A percentile compares a stretch with the other conserved stretches of the same genome.
These are phyloP conservation scores for Fraxinus americana DNA, from an alignment of 257 asterid genomes.

Conservation along the genomic window DNA sequence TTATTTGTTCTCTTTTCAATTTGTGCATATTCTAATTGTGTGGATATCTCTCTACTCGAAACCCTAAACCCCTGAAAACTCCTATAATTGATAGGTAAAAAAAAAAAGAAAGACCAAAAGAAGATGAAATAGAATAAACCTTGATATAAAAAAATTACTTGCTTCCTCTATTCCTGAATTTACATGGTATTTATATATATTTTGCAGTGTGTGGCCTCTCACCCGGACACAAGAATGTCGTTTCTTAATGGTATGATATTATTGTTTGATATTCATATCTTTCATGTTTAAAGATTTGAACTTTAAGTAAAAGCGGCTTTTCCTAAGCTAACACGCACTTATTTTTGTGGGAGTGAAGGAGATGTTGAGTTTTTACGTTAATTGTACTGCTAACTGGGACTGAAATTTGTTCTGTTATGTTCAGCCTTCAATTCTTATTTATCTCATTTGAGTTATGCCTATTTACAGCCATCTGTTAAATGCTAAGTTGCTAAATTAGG, in stretches of 20 bases:
- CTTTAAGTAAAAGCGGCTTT: background rate
- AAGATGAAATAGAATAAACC: background rate
- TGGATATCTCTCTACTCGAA: background rate
- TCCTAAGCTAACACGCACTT: background rate
- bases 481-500: background rate
- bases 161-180: slow-evolving; percentile 14
- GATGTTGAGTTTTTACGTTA: background rate
- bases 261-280: background rate
- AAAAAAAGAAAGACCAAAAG: background rate
- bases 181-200: slow-evolving; percentile 20
- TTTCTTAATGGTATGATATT: slow-evolving; percentile 73
- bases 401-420: slow-evolving; percentile 16
- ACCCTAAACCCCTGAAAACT: background rate
- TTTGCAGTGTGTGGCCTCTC: slow-evolving; percentile 97
- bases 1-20: background rate
- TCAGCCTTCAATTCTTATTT: slow-evolving; percentile 10
- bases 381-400: background rate
- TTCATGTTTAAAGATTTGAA: background rate
- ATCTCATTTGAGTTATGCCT: background rate
- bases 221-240: slow-evolving; percentile 83
- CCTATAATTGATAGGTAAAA: background rate
- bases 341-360: background rate
- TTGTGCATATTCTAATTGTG: background rate
- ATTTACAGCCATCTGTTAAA: background rate
- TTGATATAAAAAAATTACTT: background rate